These are phyloP conservation scores for Hemileccinum rubropunctum DNA, from an alignment of 768 basidiomycete species.

Conservation along the genomic window DNA sequence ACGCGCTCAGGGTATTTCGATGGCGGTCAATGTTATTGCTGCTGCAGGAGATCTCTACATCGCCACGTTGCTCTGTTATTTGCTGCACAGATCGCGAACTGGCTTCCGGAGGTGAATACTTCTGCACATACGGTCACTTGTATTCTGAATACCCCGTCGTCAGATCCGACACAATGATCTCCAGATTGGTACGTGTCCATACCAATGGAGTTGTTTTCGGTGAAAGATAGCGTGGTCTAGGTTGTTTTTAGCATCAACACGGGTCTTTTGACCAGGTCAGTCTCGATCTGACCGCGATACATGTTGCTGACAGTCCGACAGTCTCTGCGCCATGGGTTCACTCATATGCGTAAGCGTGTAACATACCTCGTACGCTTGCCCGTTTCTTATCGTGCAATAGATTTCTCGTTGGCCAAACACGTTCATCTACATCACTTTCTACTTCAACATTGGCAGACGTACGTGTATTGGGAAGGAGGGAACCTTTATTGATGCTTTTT, in stretches of 20 bases:
- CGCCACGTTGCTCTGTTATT: constrained; percentile 41
- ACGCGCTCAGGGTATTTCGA: constrained; percentile 35
- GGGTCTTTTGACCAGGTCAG: constrained; percentile 31
- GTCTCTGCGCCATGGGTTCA: constrained; percentile 55
- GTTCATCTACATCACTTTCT: constrained; percentile 58
- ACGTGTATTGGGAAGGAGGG: constrained; percentile 15
- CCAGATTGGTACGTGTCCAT: constrained; percentile 31
- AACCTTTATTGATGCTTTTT: not conserved
- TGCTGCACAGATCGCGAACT: constrained; percentile 48
- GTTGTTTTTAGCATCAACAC: constrained; percentile 53
- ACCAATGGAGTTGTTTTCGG: not conserved
- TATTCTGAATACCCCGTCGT: not conserved
- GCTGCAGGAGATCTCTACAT: constrained; percentile 49
- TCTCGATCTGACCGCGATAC: not conserved
- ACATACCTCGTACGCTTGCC: not conserved
- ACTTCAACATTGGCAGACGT: constrained; percentile 59
- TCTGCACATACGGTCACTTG: not conserved
- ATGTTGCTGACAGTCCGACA: constrained; percentile 9
- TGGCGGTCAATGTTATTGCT: constrained; percentile 49
- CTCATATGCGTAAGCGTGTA: constrained; percentile 44
- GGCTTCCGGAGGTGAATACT: constrained; percentile 42
- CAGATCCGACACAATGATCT: constrained; percentile 50
- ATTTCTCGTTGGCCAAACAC: constrained; percentile 45
- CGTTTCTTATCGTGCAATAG: constrained; percentile 27
- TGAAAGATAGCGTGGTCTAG: constrained; percentile 17